Conservation (phyloP, 179 eudicot species). For the Silene vulgaris region DNA sequence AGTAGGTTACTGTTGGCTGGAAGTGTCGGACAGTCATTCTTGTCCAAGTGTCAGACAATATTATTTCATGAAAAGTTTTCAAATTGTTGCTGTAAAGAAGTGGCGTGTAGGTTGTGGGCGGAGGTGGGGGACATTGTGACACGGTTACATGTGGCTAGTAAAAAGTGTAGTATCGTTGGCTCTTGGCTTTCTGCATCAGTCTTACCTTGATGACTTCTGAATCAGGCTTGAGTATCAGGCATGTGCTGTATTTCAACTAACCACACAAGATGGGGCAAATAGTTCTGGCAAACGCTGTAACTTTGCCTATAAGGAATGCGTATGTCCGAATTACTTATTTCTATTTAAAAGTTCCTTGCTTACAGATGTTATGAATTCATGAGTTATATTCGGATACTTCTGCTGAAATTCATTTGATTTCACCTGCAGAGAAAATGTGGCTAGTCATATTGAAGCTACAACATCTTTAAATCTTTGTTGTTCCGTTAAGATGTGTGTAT, state of each 20-base stretch:
- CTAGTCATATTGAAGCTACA: constrained; percentile 16
- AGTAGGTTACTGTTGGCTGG: neutral
- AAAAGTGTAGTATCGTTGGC: neutral
- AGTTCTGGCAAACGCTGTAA: constrained; percentile 20
- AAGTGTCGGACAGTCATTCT: neutral
- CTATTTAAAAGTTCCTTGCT: constrained; percentile 3
- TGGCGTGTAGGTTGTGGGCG: no score
- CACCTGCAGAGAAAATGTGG: constrained; percentile 20
- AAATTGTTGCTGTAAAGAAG: no score
- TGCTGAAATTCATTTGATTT: neutral
- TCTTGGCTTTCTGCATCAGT: neutral
- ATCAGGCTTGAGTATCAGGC: constrained; percentile 21
- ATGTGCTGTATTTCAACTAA: constrained; percentile 8
- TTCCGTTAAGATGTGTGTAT: constrained; percentile 18
- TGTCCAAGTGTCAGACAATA: no score
- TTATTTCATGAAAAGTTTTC: no score
- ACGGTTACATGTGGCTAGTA: neutral
- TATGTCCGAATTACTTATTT: constrained; percentile 17
- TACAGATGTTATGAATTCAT: neutral
- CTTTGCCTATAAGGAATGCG: constrained; percentile 15
- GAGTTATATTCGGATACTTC: neutral
- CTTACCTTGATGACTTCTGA: constrained; percentile 2
- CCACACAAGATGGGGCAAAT: constrained; percentile 20
- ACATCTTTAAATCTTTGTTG: constrained; percentile 14
- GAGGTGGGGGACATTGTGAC: neutral